A percentile compares a stretch with the other conserved stretches of the same genome.
Evolutionary conservation across 2,329 filamentous ascomycete species (phyloP).

Genomic region (Aspergillus alliaceus): DNA sequence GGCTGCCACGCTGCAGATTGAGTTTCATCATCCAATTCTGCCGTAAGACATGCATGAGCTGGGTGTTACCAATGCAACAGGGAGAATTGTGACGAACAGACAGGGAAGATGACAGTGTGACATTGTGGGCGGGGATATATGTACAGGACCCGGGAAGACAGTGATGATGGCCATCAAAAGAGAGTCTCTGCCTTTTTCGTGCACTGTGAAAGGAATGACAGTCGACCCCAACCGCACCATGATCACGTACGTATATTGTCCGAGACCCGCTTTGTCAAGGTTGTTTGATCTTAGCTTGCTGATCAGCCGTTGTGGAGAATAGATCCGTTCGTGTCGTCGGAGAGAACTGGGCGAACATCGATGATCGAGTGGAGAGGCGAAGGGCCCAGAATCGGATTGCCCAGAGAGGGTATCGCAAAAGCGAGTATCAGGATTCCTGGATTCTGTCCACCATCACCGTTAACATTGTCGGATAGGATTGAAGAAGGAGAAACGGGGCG

Average conservation of each 20-base stretch:
- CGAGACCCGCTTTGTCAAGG: background rate
- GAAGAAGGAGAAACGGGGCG: background rate
- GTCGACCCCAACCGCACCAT: background rate
- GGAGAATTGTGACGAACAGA: background rate
- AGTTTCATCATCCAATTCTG: background rate
- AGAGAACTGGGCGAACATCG: conserved; percentile 11
- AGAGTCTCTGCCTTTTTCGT: too few species aligned
- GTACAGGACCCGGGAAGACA: background rate
- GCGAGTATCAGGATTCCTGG: background rate
- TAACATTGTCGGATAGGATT: background rate
- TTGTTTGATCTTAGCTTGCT: background rate
- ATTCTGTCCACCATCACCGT: too few species aligned
- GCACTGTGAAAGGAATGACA: background rate
- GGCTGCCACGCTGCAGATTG: background rate
- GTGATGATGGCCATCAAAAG: too few species aligned
- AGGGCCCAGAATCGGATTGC: conserved; percentile 13
- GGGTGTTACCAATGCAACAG: background rate
- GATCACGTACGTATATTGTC: background rate
- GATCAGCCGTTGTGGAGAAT: background rate
- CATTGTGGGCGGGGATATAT: background rate
- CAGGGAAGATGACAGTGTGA: background rate
- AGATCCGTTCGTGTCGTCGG: background rate
- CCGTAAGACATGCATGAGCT: background rate
- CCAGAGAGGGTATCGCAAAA: conserved; percentile 9
- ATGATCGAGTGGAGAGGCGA: conserved; percentile 12